Percentiles rank a stretch among this genome's conserved stretches.
Conservation (phyloP, 305 asterid genomes). For the Fraxinus greggii region DNA sequence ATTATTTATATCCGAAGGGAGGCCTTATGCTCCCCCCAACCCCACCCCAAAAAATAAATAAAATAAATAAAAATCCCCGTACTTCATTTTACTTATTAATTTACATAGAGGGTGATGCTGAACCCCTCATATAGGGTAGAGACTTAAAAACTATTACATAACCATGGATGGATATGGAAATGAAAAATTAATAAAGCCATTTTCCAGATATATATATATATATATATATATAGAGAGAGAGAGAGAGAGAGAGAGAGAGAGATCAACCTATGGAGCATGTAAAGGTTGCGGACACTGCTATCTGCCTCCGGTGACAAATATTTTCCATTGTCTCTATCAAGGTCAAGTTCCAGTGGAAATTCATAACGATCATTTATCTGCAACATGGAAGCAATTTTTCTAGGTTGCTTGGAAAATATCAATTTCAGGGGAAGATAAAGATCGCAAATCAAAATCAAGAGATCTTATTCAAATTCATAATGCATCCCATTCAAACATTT, state of each 20-base stretch:
- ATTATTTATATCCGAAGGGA: not conserved
- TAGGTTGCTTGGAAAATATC: not conserved
- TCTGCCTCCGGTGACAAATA: constrained; percentile 46
- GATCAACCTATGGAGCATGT: constrained; percentile 43
- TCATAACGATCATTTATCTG: constrained; percentile 47
- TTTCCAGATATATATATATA: not conserved
- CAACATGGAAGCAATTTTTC: constrained; percentile 13
- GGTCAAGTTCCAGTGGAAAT: constrained; percentile 43
- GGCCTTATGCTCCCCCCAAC: not conserved
- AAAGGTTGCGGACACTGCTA: constrained; percentile 41
- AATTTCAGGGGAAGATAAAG: not conserved
- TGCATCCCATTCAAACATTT: constrained; percentile 1
- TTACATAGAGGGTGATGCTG: not conserved
- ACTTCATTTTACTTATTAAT: not conserved
- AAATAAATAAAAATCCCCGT: not conserved
- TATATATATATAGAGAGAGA: too few relatives aligned
- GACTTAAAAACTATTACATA: not conserved
- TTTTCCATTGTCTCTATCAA: constrained; percentile 43
- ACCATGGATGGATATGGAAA: not conserved
- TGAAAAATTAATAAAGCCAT: not conserved
- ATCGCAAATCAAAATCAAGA: not conserved
- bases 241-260: too few relatives aligned
- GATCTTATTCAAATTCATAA: not conserved
- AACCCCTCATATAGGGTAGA: not conserved
- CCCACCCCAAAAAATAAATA: not conserved